Evolutionary conservation across 78 protist genomes (phyloP).

Genomic region (Pelomyxa schiedti): DNA sequence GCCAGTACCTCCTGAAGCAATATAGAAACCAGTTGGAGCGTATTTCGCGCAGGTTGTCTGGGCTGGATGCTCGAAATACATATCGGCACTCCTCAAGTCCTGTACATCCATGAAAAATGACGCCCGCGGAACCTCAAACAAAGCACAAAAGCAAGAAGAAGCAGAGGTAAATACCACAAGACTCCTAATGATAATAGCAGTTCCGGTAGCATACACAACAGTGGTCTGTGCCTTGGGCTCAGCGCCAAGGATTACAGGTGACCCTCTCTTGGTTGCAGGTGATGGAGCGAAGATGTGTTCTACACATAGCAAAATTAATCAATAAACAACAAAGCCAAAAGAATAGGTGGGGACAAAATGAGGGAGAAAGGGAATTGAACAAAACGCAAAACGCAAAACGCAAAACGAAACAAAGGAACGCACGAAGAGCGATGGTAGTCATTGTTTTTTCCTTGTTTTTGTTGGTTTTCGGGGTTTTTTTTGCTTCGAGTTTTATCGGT

Average conservation of each 20-base stretch:
- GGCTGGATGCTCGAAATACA: constrained; percentile 73
- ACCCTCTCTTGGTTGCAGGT: constrained; percentile 68
- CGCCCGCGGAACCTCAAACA: background rate
- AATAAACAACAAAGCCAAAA: too few relatives aligned
- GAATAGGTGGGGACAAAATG: too few relatives aligned
- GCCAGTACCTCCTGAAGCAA: constrained; percentile 69
- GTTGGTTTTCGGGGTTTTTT: too few relatives aligned
- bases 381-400: too few relatives aligned
- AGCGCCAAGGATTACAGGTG: constrained; percentile 30
- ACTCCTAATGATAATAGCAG: constrained; percentile 58
- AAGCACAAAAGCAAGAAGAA: background rate
- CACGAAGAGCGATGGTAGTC: too few relatives aligned
- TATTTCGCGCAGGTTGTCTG: constrained; percentile 69
- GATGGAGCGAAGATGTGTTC: constrained; percentile 57
- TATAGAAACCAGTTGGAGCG: constrained; percentile 78
- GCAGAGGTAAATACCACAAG: constrained; percentile 12
- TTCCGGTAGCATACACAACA: constrained; percentile 60
- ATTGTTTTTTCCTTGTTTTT: too few relatives aligned
- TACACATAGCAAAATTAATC: constrained; percentile 4
- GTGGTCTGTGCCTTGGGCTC: constrained; percentile 73
- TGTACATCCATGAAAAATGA: too few relatives aligned
- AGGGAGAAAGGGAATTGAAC: too few relatives aligned
- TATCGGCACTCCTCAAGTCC: constrained; percentile 50
- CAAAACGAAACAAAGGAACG: too few relatives aligned
- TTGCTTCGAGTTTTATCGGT: too few relatives aligned